Evolutionary conservation across 2,329 filamentous ascomycete genomes (phyloP).

Genomic region (Colletotrichum sp.): DNA sequence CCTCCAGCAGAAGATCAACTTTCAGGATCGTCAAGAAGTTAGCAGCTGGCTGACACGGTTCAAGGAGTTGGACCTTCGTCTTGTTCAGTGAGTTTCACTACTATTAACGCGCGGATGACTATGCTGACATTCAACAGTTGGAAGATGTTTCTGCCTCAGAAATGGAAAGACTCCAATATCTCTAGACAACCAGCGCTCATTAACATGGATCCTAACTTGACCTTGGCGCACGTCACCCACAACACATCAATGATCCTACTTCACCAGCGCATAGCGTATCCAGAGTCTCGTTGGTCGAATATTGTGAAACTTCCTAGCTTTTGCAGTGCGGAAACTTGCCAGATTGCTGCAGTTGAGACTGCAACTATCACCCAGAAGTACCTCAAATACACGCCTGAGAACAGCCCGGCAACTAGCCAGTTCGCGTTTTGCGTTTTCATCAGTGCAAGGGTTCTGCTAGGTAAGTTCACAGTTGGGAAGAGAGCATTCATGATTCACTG

Average conservation of each 20-base stretch:
- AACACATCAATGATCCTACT: conserved; percentile 55
- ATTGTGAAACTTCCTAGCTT: conserved; percentile 40
- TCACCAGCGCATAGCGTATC: conserved; percentile 53
- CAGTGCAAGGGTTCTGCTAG: conserved; percentile 45
- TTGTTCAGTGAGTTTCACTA: conserved; percentile 39
- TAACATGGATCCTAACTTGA: conserved; percentile 53
- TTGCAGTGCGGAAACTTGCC: conserved; percentile 53
- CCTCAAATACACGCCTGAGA: conserved; percentile 37
- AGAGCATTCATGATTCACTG: not conserved
- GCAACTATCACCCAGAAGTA: conserved; percentile 51
- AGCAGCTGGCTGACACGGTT: conserved; percentile 49
- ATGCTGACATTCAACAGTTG: conserved; percentile 26
- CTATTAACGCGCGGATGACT: not conserved
- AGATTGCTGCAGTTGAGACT: conserved; percentile 48
- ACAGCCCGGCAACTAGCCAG: conserved; percentile 36
- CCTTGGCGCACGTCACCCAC: conserved; percentile 52
- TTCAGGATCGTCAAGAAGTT: conserved; percentile 42
- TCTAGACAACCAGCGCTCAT: conserved; percentile 26
- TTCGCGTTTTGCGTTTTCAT: conserved; percentile 53
- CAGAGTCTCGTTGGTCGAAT: conserved; percentile 32
- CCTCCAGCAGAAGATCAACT: conserved; percentile 45
- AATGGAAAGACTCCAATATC: conserved; percentile 43
- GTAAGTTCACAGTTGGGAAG: not conserved
- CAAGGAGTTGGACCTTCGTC: conserved; percentile 50
- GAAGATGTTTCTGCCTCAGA: conserved; percentile 48